Base-by-base conservation (phyloP, 257 asterid genomes). In the Euphrasia confusa region DNA sequence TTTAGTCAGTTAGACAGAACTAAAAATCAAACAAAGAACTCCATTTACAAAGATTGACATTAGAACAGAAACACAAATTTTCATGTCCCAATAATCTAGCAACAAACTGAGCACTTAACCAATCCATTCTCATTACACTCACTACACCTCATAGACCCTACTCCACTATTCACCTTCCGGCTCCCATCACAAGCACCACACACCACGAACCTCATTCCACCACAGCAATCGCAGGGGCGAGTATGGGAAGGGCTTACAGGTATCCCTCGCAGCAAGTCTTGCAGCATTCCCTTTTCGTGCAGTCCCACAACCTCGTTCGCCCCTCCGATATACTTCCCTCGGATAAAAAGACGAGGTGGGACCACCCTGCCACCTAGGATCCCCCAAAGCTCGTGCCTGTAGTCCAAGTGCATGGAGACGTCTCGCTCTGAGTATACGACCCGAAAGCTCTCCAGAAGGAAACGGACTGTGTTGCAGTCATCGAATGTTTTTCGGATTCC, bases 81-180 rank as follows among this genome's bases (percentile, higher is more conserved):
- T 13, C 14, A 11, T 45, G 27, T 35, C 72, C 58, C 18, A 68
- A 63, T 42, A 4, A 13, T 17, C 63, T 68, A 75, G 68, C 52
- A 45, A 75, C 95, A 89, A 72, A 78, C 27, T 7, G 72, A 71
- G 71, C 97, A 89, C 81, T 77, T 84, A 10, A 89, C 65, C 72
- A 86, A 63, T 55, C 97, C 97, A 79, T 86, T 89, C 45, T 81
- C 93, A 62, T 90, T 90, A 58, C 97, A 90, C n/a, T 75, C 80
- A 26, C 74, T 73, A 40, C 97, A 87, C 69, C 80, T 79, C 7
- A 55, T 21, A 3, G 65, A 32, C 1, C 11, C 2, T 11, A 18
- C 78, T 12, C 39, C 56, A 4, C 32, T 69, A 45, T 45, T 13
- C 50, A 79, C 60, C 60, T 78, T 87, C 53, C 87, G 68, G 56